Percentiles rank a stretch among this genome's conserved stretches.
phyloP scores from a whole-genome alignment of 2,329 filamentous ascomycete species.

The Aspergillus flavus region DNA sequence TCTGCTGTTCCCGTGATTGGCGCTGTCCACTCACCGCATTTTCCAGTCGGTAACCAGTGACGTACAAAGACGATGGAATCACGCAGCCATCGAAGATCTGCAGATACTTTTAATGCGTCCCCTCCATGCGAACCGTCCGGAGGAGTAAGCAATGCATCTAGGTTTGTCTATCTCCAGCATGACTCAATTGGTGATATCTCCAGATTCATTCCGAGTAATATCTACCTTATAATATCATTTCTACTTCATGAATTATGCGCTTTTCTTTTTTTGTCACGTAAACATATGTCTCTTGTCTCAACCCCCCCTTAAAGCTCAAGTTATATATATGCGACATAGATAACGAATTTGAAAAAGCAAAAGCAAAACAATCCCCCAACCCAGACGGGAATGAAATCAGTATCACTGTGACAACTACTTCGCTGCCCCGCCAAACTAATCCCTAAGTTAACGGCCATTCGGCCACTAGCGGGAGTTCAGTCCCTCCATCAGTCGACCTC shows the following conservation, averaged over 20 bases:
- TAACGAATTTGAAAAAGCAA: not conserved
- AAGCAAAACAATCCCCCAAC: not conserved
- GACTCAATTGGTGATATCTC: not conserved
- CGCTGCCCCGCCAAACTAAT: conserved; percentile 13
- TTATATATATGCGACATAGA: not conserved
- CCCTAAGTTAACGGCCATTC: conserved; percentile 2
- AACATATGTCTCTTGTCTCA: not conserved
- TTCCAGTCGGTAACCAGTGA: conserved; percentile 5
- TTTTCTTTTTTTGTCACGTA: not conserved
- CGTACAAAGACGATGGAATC: not conserved
- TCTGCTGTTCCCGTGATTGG: not conserved
- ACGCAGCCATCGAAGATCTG: not conserved
- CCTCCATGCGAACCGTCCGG: conserved; percentile 4
- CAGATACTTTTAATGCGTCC: conserved; percentile 3
- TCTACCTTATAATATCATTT: not conserved
- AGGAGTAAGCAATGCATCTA: not conserved
- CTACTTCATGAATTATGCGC: not conserved
- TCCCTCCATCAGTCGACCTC: conserved; percentile 4
- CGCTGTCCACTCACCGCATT: conserved; percentile 6
- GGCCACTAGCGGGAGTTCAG: conserved; percentile 5
- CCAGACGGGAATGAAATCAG: not conserved
- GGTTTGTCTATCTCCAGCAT: not conserved
- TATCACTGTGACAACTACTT: conserved; percentile 19
- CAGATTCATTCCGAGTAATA: not conserved
- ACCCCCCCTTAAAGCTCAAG: not conserved